Base-by-base conservation (phyloP, 1,284 basidiomycete genomes). In the Fomitopsis pinicola region DNA sequence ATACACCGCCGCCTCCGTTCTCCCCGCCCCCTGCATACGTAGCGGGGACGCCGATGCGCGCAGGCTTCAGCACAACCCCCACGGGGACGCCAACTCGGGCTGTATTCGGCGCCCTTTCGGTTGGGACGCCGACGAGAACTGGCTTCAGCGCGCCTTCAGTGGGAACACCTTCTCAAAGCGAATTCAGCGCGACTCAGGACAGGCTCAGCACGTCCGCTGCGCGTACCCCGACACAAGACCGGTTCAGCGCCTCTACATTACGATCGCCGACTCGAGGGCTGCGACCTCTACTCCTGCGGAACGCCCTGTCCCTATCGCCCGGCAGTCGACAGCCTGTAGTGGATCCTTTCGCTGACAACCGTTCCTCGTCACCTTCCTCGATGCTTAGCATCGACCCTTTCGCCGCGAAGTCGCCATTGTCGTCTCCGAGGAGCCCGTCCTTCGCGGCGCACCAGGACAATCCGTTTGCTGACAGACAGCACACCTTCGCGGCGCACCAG, bases 11-110 rank as follows among this genome's bases (percentile, higher is more conserved):
- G 33, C 60, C 48, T 17, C 48, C 61, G 33, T 55, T 46, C 54
- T 54, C 62, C 12, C 62, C 62, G 6, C 59, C 62, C 3, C 57
- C 62, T 30, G 59, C 62, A 38, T 66, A 66, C 50, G 61, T 61
- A 15, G 59, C 61, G 17, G 50, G 59, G 15, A 66, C 63, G 36
- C 63, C 63, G 35, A 42, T 62, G 15, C 58, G 63, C 26, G 19
- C 42, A 44, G 58, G 48, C 4, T 50, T 62, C 57, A 17, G 30
- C 15, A 40, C 33, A 15, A 33, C 52, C 10, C 5, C 22, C 19
- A 9, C 22, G 14, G 33, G 52, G 12, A 40, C 38, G 38, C 38
- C 38, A 12, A 12, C 38, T 40, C 38, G 38, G 38, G 38, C 38
- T 40, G 12, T 5, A 3, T 40, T 30, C 26, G 26, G 50, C 33